These are phyloP conservation scores for Cetradonia linearis DNA, from an alignment of 495 filamentous ascomycete genomes.

Conservation along the genomic window DNA sequence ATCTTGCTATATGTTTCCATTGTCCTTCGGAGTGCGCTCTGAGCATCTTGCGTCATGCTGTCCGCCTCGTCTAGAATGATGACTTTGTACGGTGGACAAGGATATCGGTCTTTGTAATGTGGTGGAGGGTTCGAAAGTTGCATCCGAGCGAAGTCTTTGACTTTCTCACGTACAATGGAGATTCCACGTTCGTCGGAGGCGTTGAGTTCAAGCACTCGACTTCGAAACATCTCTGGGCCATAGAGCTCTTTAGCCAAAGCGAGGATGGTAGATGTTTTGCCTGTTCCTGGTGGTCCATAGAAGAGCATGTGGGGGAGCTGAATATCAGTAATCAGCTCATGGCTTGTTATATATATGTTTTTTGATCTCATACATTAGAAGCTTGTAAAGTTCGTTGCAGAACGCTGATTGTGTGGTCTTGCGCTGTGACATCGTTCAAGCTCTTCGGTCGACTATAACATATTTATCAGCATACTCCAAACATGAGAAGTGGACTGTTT, in stretches of 20 bases:
- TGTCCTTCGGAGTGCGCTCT: conserved; percentile 80
- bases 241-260: conserved; percentile 94
- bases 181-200: conserved; percentile 98
- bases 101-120: conserved; percentile 64
- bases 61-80: conserved; percentile 97
- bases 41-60: conserved; percentile 97
- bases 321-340: neutral
- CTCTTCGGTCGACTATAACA: conserved; percentile 76
- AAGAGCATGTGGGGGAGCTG: conserved; percentile 98
- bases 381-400: conserved; percentile 88
- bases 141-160: conserved; percentile 95
- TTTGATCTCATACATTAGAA: conserved; percentile 55
- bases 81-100: conserved; percentile 97
- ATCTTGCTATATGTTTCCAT: conserved; percentile 98
- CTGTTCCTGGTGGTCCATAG: conserved; percentile 94
- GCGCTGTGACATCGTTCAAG: conserved; percentile 87
- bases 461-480: conserved; percentile 9
- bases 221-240: conserved; percentile 85
- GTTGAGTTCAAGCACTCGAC: conserved; percentile 94
- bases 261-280: conserved; percentile 98
- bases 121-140: conserved; percentile 74
- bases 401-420: conserved; percentile 93
- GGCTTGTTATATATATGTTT: neutral
- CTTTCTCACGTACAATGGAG: conserved; percentile 91
- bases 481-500: neutral